Evolutionary conservation across 257 asterid genomes (phyloP).

Genomic region (Nicotiana sylvestris): DNA sequence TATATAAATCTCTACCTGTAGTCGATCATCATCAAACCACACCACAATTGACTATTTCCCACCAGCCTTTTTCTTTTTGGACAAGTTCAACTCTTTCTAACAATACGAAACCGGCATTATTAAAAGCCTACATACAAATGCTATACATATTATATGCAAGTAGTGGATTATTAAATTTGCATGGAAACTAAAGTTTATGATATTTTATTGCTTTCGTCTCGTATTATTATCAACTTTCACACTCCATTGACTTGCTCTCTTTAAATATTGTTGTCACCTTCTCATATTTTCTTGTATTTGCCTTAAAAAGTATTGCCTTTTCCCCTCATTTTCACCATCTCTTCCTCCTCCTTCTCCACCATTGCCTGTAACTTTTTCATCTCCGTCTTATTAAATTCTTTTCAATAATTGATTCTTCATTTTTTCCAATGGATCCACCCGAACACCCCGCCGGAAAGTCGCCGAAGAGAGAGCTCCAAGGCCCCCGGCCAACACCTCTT

Average conservation of each 20-base stretch:
- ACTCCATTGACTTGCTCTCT: background rate
- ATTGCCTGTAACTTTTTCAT: background rate
- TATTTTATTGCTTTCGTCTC: background rate
- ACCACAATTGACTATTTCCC: background rate
- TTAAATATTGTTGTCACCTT: background rate
- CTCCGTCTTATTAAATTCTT: background rate
- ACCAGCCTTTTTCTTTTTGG: background rate
- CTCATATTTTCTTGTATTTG: background rate
- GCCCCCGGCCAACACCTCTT: conserved; percentile 83
- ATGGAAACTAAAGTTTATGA: background rate
- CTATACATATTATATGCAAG: background rate
- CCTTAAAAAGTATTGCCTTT: background rate
- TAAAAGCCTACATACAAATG: background rate
- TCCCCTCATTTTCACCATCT: background rate
- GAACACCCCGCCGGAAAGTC: conserved; percentile 41
- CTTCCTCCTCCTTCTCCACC: background rate
- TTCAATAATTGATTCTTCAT: background rate
- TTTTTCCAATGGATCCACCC: conserved; percentile 42
- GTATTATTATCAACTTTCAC: background rate
- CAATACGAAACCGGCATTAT: background rate
- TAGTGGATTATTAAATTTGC: background rate
- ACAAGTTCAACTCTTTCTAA: background rate
- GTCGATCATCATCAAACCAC: background rate
- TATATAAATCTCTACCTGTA: too few relatives aligned
- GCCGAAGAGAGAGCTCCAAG: conserved; percentile 68